Conservation (phyloP, 2,329 filamentous ascomycete species). For the Penicillium concentricum region DNA sequence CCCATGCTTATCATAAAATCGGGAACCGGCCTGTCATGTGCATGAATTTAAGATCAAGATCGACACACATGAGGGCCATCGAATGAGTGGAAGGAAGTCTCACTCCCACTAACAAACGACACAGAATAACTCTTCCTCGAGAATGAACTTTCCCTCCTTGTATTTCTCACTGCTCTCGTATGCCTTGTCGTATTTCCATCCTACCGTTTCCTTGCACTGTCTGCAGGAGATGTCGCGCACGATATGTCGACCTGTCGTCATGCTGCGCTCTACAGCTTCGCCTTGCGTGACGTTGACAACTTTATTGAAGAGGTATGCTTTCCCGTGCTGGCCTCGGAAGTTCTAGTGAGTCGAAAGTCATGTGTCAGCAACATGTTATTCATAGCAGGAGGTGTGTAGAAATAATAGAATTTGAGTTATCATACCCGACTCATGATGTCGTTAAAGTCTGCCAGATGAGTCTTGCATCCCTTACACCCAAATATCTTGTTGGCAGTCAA, state of each 20-base stretch:
- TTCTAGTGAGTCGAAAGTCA: slow-evolving; percentile 58
- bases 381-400: neutral
- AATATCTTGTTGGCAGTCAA: slow-evolving; percentile 84
- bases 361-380: slow-evolving; percentile 9
- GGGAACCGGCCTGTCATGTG: neutral
- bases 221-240: slow-evolving; percentile 90
- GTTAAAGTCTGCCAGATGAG: slow-evolving; percentile 90
- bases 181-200: slow-evolving; percentile 99
- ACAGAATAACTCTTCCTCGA: slow-evolving; percentile 87
- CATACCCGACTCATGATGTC: slow-evolving; percentile 89
- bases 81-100: neutral
- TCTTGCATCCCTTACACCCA: slow-evolving; percentile 92
- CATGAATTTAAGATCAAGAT: neutral
- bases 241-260: slow-evolving; percentile 94
- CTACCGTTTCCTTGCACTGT: slow-evolving; percentile 88
- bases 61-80: neutral
- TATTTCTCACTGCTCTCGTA: slow-evolving; percentile 93
- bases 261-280: slow-evolving; percentile 89
- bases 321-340: slow-evolving; percentile 97
- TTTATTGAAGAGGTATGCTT: slow-evolving; percentile 91
- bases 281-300: slow-evolving; percentile 86
- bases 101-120: slow-evolving; percentile 59
- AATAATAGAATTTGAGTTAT: neutral
- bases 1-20: neutral
- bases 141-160: slow-evolving; percentile 97